phyloP scores from a whole-genome alignment of 2,329 filamentous ascomycete genomes.

The Phialophora tarda region DNA sequence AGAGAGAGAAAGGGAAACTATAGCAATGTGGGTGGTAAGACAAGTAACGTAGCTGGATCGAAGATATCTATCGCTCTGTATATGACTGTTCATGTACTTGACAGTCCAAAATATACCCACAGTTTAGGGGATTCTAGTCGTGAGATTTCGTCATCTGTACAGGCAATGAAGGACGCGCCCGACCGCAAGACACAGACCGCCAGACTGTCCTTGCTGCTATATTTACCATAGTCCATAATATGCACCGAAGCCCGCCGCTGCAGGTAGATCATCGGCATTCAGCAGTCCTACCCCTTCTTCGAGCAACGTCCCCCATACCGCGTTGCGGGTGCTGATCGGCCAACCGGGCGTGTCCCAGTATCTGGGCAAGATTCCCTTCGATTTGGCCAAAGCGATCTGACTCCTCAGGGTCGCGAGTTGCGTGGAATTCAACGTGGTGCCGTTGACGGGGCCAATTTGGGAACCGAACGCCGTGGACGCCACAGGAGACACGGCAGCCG shows the following conservation, averaged over 20 bases:
- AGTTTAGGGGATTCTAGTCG: neutral
- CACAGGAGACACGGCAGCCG: slow-evolving; percentile 57
- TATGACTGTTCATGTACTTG: neutral
- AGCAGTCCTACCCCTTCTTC: slow-evolving; percentile 65
- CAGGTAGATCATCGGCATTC: slow-evolving; percentile 68
- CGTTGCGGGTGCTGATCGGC: slow-evolving; percentile 64
- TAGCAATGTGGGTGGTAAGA: slow-evolving; percentile 7
- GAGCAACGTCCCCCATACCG: slow-evolving; percentile 63
- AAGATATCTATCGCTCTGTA: neutral
- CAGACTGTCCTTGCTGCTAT: neutral
- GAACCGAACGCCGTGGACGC: slow-evolving; percentile 59
- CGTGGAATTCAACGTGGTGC: slow-evolving; percentile 51
- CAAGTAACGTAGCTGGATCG: neutral
- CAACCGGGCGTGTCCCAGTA: slow-evolving; percentile 69
- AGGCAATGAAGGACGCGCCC: neutral
- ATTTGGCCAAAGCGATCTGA: slow-evolving; percentile 61
- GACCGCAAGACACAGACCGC: neutral
- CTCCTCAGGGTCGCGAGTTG: slow-evolving; percentile 58
- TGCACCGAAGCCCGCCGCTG: slow-evolving; percentile 46
- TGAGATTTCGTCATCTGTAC: neutral
- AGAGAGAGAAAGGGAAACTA: slow-evolving; percentile 46
- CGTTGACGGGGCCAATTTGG: slow-evolving; percentile 50
- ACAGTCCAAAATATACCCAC: neutral
- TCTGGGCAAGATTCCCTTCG: slow-evolving; percentile 62
- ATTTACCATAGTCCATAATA: slow-evolving; percentile 34